phyloP scores from a whole-genome alignment of 257 asterid species.

The Solanum clarkiae region DNA sequence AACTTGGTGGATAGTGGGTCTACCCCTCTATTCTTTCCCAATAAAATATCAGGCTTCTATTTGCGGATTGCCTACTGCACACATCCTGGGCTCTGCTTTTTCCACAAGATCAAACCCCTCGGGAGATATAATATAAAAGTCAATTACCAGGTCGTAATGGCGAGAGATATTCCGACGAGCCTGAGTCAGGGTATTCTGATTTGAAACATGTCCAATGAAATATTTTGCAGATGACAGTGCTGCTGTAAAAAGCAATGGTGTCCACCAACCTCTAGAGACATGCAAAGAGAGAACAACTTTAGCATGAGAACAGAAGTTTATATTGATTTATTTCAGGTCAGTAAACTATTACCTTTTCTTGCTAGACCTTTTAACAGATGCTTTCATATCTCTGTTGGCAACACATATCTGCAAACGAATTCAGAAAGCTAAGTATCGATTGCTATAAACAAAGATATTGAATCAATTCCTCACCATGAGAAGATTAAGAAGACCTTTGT shows the following conservation, averaged over 20 bases:
- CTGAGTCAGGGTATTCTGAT: constrained; percentile 61
- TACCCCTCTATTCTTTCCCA: background rate
- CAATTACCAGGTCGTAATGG: background rate
- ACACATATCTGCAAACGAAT: constrained; percentile 38
- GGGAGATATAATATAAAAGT: background rate
- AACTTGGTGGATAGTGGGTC: background rate
- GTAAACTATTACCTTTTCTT: constrained; percentile 37
- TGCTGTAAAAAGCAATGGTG: constrained; percentile 55
- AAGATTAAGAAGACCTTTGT: constrained; percentile 59
- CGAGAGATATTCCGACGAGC: constrained; percentile 35
- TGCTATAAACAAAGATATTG: background rate
- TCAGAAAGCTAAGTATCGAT: background rate
- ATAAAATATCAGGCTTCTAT: background rate
- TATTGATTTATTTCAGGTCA: background rate
- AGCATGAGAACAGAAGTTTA: background rate
- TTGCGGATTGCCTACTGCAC: background rate
- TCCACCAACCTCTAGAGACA: constrained; percentile 99
- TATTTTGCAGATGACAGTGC: constrained; percentile 71
- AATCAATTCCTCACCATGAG: constrained; percentile 41
- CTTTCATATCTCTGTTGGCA: constrained; percentile 56
- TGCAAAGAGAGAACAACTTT: constrained; percentile 1
- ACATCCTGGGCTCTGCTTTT: background rate
- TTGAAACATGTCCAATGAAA: constrained; percentile 51
- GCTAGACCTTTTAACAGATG: constrained; percentile 25
- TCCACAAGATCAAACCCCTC: background rate